Evolutionary conservation across 805 yeast species (phyloP), one percentile per base, ranked within the genome.

Genomic region (Saccharomycopsis fermentans): DNA sequence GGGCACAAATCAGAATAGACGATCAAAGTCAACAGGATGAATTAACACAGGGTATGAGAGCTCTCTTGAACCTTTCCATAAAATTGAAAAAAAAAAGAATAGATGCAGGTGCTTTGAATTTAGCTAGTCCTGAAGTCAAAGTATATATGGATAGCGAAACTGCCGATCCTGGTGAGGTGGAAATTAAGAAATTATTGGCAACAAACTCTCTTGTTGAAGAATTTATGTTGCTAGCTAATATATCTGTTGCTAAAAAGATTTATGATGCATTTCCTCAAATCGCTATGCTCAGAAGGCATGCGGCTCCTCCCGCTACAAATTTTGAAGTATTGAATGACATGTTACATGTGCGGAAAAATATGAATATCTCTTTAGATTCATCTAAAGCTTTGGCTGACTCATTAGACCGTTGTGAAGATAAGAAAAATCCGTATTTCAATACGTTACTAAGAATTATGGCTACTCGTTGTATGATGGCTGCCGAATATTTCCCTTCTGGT

Each of bases 401-500:
- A 19, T 76, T 94, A 55, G 99, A 94, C 69, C 78, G 88, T 59
- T 90, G 97, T 72, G 81, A 74, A 36, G 98, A 92, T 70, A 81
- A 84, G 26, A 68, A 80, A 0, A 98, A 94, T 70, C 86, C 91
- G 6, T 94, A 89, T 68, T 90, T 94, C 79, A 94, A 94, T 72
- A 94, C 97, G 0, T 77, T 94, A 65, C 77, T 92, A 6, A 84
- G 99, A 71, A 94, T 94, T 64, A 86, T 94, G 96, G 94, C 97
- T 6, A 94, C 99, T 0, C 81, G 99, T 67, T 92, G 98, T 73
- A 94, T 94, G 99, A 89, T 90, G 87, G 96, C 99, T 1, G 99
- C 99, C 1, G 97, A 92, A 69, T 94, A 94, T 69, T 94, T 94
- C 74, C 84, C 95, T 11, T 82, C 96, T 0, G 98, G 99, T 8